Conservation (phyloP, 2,329 filamentous ascomycete species). For the Gaeumannomyces tritici region DNA sequence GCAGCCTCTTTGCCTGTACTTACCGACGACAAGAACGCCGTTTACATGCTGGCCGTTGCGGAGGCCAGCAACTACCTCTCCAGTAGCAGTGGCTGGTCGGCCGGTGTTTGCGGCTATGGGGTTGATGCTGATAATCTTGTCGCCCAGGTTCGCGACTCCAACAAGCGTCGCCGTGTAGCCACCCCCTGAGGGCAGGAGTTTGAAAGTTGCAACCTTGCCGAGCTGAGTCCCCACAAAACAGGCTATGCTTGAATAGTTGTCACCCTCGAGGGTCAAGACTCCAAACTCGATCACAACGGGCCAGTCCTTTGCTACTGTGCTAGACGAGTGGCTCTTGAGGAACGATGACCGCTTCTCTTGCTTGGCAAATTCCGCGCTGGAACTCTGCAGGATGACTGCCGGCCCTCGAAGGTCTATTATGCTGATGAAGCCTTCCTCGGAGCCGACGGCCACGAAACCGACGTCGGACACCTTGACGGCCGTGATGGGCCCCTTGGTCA, state of each 20-base stretch:
- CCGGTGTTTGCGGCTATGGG: conserved; percentile 76
- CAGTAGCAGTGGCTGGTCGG: conserved; percentile 65
- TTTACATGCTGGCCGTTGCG: conserved; percentile 66
- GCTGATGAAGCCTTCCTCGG: conserved; percentile 69
- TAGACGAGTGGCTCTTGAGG: conserved; percentile 40
- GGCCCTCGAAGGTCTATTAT: conserved; percentile 86
- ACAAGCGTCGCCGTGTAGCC: conserved; percentile 65
- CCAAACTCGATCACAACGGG: conserved; percentile 81
- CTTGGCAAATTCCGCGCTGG: conserved; percentile 64
- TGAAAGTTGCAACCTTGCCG: conserved; percentile 82
- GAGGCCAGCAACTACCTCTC: conserved; percentile 64
- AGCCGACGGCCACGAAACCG: conserved; percentile 82
- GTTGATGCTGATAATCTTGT: conserved; percentile 62
- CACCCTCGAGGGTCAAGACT: conserved; percentile 86
- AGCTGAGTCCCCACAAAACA: conserved; percentile 84
- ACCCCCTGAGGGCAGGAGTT: conserved; percentile 67
- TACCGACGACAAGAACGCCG: conserved; percentile 69
- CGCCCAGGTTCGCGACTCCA: conserved; percentile 59
- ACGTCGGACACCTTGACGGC: conserved; percentile 81
- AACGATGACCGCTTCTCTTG: conserved; percentile 70
- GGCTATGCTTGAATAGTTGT: conserved; percentile 88
- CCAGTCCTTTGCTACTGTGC: conserved; percentile 50
- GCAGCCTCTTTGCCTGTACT: conserved; percentile 13
- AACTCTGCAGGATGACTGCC: conserved; percentile 67
- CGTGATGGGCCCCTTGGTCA: conserved; percentile 72